These are phyloP conservation scores for Neurospora tetraspora DNA, from an alignment of 495 filamentous ascomycete genomes.

Conservation along the genomic window DNA sequence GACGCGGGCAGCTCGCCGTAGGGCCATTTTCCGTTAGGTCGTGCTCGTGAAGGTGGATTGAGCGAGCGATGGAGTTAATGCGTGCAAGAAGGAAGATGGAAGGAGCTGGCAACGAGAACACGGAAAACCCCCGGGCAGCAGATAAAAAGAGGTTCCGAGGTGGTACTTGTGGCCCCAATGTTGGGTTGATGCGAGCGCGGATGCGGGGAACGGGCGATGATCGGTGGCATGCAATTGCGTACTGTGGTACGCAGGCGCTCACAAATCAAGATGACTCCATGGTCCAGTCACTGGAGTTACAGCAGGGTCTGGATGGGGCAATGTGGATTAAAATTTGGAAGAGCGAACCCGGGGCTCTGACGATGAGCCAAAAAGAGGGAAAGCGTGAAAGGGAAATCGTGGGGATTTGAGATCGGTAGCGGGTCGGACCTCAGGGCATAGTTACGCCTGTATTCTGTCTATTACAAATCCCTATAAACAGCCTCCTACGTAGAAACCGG, in stretches of 20 bases:
- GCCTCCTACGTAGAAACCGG: neutral
- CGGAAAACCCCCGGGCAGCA: neutral
- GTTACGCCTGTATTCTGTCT: neutral
- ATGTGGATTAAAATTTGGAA: neutral
- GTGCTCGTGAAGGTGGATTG: neutral
- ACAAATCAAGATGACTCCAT: neutral
- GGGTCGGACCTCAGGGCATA: neutral
- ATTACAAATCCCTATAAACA: neutral
- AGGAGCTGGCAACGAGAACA: neutral
- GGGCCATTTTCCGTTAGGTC: slow-evolving; percentile 35
- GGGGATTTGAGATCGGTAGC: neutral
- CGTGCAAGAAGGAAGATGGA: neutral
- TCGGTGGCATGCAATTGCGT: neutral
- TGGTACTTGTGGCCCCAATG: neutral
- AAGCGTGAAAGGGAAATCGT: neutral
- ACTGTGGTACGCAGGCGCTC: neutral
- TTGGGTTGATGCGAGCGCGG: neutral
- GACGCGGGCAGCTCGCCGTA: slow-evolving; percentile 76
- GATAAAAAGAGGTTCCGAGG: neutral
- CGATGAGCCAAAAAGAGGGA: neutral
- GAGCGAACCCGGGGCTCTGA: neutral
- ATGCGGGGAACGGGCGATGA: slow-evolving; percentile 1
- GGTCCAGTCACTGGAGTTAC: neutral
- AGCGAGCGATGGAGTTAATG: neutral
- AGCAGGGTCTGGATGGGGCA: neutral